Evolutionary conservation across 495 filamentous ascomycete species (phyloP).

Genomic region (Hypoxylon rickii): DNA sequence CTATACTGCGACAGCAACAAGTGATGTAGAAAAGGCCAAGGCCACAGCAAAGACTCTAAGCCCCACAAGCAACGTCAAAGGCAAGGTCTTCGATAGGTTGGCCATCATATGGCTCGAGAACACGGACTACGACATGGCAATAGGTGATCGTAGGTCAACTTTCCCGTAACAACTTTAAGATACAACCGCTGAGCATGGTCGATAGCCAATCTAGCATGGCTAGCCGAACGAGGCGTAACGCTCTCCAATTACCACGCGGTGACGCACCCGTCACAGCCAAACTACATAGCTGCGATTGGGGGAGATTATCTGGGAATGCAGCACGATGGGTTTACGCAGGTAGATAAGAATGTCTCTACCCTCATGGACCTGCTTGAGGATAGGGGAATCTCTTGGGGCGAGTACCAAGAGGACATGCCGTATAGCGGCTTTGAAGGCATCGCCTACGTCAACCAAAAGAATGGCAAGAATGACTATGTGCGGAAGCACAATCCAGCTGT

Average conservation of each 20-base stretch:
- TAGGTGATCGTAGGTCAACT: slow-evolving; percentile 36
- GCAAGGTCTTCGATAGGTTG: slow-evolving; percentile 69
- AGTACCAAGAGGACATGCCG: slow-evolving; percentile 72
- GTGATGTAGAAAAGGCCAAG: slow-evolving; percentile 36
- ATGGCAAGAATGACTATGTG: slow-evolving; percentile 67
- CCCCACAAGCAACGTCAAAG: slow-evolving; percentile 63
- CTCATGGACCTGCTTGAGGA: slow-evolving; percentile 72
- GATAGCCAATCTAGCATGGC: slow-evolving; percentile 45
- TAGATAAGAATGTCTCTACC: slow-evolving; percentile 67
- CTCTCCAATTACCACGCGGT: slow-evolving; percentile 67
- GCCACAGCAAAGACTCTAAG: slow-evolving; percentile 48
- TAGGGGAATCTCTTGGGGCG: slow-evolving; percentile 68
- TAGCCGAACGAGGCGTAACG: slow-evolving; percentile 66
- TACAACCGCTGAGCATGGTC: slow-evolving; percentile 6
- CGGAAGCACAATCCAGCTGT: slow-evolving; percentile 76
- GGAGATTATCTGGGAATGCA: slow-evolving; percentile 74
- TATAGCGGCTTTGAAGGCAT: slow-evolving; percentile 67
- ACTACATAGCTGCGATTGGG: slow-evolving; percentile 66
- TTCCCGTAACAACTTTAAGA: not conserved
- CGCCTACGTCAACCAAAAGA: slow-evolving; percentile 56
- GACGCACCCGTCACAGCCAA: slow-evolving; percentile 73
- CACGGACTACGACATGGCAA: slow-evolving; percentile 57
- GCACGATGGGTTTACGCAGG: slow-evolving; percentile 60
- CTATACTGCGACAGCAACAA: slow-evolving; percentile 38
- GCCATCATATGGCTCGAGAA: slow-evolving; percentile 76